These are phyloP conservation scores for Nothopassalora personata DNA, from an alignment of 2,329 filamentous ascomycete species.

Conservation along the genomic window DNA sequence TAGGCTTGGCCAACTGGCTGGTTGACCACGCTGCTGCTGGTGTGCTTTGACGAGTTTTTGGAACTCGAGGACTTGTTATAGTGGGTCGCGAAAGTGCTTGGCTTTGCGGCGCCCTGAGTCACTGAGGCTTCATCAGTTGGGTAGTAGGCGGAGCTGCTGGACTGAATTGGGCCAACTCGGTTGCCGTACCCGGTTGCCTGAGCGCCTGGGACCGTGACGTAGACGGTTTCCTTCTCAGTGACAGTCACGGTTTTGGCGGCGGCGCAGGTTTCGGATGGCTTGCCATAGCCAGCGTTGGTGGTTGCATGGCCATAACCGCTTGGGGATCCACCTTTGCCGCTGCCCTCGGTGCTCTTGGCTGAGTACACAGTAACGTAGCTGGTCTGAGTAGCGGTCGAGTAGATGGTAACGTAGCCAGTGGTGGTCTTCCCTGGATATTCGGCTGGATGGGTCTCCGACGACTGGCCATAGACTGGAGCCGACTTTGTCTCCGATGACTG, in stretches of 20 bases:
- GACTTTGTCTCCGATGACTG: background rate
- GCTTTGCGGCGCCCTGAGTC: slow-evolving; percentile 12
- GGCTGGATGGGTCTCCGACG: background rate
- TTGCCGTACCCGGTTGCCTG: slow-evolving; percentile 6
- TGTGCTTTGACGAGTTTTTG: slow-evolving; percentile 7
- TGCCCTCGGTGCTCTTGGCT: slow-evolving; percentile 3
- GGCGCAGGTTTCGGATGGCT: slow-evolving; percentile 21
- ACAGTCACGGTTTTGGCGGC: slow-evolving; percentile 30
- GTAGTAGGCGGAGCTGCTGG: slow-evolving; percentile 19
- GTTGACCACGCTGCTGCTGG: background rate
- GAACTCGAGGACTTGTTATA: background rate
- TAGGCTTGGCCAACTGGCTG: background rate
- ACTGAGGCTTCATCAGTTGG: slow-evolving; percentile 12
- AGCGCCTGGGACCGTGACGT: slow-evolving; percentile 23
- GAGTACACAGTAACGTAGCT: slow-evolving; percentile 32
- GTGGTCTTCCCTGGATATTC: slow-evolving; percentile 7
- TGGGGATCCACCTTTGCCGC: background rate
- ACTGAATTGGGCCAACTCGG: slow-evolving; percentile 20
- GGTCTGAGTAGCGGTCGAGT: slow-evolving; percentile 31
- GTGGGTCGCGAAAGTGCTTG: slow-evolving; percentile 4
- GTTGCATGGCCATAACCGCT: slow-evolving; percentile 7
- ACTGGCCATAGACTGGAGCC: background rate
- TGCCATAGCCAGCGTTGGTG: background rate
- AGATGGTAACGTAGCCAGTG: slow-evolving; percentile 24
- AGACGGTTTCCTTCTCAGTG: slow-evolving; percentile 31